Percentiles rank a stretch among this genome's conserved stretches.
Conservation (phyloP, 1,284 basidiomycete species). For the Xanthoconium separans region DNA sequence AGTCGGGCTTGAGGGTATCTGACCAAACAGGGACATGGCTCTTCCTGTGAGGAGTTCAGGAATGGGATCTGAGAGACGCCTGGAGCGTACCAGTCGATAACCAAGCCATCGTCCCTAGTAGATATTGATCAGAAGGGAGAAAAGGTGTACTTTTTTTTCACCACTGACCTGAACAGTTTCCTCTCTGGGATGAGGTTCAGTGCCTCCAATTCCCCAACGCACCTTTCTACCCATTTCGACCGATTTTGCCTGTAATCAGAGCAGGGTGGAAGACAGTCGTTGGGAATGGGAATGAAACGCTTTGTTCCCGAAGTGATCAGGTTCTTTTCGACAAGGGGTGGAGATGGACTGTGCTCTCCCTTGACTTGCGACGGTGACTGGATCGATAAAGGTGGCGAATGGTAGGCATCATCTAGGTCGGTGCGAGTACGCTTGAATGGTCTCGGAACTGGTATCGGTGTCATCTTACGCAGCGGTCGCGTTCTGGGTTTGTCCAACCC, state of each 20-base stretch:
- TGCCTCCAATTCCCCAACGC: slow-evolving; percentile 19
- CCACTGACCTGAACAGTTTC: slow-evolving; percentile 26
- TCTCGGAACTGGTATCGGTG: not conserved
- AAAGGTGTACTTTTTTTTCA: not conserved
- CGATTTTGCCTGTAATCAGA: slow-evolving; percentile 23
- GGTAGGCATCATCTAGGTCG: not conserved
- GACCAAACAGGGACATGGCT: slow-evolving; percentile 33
- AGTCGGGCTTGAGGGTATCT: slow-evolving; percentile 28
- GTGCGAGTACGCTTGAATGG: slow-evolving; percentile 18
- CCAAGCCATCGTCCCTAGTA: slow-evolving; percentile 30
- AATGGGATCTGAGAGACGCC: not conserved
- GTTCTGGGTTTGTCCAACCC: not conserved
- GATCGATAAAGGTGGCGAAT: not conserved
- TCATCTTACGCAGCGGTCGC: not conserved
- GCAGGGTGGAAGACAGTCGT: slow-evolving; percentile 23
- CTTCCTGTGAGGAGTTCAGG: slow-evolving; percentile 20
- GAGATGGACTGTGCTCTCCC: slow-evolving; percentile 22
- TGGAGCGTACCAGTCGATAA: slow-evolving; percentile 27
- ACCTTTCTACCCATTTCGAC: slow-evolving; percentile 20
- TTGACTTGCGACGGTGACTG: slow-evolving; percentile 12
- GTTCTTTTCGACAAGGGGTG: slow-evolving; percentile 12
- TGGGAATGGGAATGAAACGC: slow-evolving; percentile 28
- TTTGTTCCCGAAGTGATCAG: slow-evolving; percentile 27
- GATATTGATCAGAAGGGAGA: not conserved
- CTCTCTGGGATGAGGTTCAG: slow-evolving; percentile 22